Evolutionary conservation across 2,329 filamentous ascomycete genomes (phyloP).

Genomic region (Cercospora zeina): DNA sequence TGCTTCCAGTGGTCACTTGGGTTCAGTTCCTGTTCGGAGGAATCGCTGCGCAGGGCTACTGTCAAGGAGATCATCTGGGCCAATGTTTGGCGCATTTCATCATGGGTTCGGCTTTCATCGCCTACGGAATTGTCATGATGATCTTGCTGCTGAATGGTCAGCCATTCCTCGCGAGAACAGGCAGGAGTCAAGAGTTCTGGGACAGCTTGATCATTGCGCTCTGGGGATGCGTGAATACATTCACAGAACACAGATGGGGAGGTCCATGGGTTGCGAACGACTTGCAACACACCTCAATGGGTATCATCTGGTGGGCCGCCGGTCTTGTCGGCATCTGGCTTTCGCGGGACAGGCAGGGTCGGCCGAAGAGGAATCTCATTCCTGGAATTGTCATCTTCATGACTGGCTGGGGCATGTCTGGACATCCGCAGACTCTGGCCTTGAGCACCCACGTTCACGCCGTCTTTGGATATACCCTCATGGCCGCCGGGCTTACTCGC

Average conservation of each 20-base stretch:
- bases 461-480: slow-evolving; percentile 91
- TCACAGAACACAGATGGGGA: slow-evolving; percentile 96
- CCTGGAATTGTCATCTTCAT: slow-evolving; percentile 87
- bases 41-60: slow-evolving; percentile 89
- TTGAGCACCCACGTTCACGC: slow-evolving; percentile 85
- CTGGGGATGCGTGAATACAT: slow-evolving; percentile 97
- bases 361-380: slow-evolving; percentile 88
- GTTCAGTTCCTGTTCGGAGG: slow-evolving; percentile 94
- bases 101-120: slow-evolving; percentile 96
- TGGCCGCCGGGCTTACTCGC: slow-evolving; percentile 79
- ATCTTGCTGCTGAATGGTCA: slow-evolving; percentile 87
- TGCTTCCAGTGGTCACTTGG: slow-evolving; percentile 84
- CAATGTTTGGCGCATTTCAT: slow-evolving; percentile 97
- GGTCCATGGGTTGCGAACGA: slow-evolving; percentile 86
- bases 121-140: slow-evolving; percentile 83
- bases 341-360: slow-evolving; percentile 76
- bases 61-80: slow-evolving; percentile 83
- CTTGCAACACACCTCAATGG: slow-evolving; percentile 98
- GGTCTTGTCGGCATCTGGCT: slow-evolving; percentile 91
- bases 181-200: slow-evolving; percentile 94
- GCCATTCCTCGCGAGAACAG: slow-evolving; percentile 76
- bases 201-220: slow-evolving; percentile 86
- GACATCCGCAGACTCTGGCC: slow-evolving; percentile 79
- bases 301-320: slow-evolving; percentile 97
- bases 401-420: slow-evolving; percentile 94